These are phyloP conservation scores for Leucocoprinus sp. DNA, from an alignment of 768 basidiomycete genomes.

Conservation along the genomic window DNA sequence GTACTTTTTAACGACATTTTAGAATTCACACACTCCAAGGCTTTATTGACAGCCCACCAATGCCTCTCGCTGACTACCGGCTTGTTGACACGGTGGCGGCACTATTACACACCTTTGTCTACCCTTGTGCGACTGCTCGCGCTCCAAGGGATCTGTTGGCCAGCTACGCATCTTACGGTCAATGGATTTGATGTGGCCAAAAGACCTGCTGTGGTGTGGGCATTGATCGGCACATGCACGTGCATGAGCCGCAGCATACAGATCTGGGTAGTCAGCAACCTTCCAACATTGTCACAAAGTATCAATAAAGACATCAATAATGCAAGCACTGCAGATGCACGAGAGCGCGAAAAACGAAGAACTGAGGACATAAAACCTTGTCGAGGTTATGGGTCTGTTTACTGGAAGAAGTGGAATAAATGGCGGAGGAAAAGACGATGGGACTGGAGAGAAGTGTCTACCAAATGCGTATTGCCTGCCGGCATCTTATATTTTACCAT, in stretches of 20 bases:
- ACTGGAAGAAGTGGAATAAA: slow-evolving; percentile 25
- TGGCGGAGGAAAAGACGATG: slow-evolving; percentile 41
- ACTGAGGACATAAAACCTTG: neutral
- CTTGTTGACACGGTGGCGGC: slow-evolving; percentile 80
- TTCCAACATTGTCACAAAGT: slow-evolving; percentile 28
- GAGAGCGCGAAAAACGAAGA: slow-evolving; percentile 8
- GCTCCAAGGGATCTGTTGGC: slow-evolving; percentile 95
- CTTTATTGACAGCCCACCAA: slow-evolving; percentile 81
- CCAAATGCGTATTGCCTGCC: slow-evolving; percentile 66
- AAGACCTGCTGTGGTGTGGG: slow-evolving; percentile 85
- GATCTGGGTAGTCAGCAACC: slow-evolving; percentile 94
- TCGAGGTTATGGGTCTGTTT: slow-evolving; percentile 3
- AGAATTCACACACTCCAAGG: slow-evolving; percentile 35
- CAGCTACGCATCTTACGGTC: slow-evolving; percentile 81
- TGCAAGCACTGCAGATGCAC: neutral
- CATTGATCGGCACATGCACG: slow-evolving; percentile 83
- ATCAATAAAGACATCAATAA: neutral
- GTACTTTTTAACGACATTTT: slow-evolving; percentile 4
- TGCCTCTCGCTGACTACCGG: slow-evolving; percentile 85
- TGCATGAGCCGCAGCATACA: slow-evolving; percentile 77
- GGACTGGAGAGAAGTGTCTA: slow-evolving; percentile 72
- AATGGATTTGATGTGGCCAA: slow-evolving; percentile 57
- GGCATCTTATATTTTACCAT: slow-evolving; percentile 70
- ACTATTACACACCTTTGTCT: slow-evolving; percentile 83
- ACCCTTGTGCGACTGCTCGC: slow-evolving; percentile 89